Conservation (phyloP, 495 filamentous ascomycete genomes). For the Lindgomyces ingoldianus region DNA sequence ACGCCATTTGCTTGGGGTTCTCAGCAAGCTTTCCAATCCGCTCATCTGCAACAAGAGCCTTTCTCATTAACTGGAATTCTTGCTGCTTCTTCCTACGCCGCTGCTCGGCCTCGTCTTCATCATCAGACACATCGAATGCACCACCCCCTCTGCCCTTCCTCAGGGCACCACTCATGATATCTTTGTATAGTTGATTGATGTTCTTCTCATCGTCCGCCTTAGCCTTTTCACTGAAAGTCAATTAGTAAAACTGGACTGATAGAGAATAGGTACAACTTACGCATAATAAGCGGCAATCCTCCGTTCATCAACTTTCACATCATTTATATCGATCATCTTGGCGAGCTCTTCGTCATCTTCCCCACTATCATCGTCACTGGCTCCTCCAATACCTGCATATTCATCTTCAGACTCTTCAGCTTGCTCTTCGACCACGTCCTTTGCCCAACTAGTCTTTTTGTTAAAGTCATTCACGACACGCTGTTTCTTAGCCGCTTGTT, state of each 20-base stretch:
- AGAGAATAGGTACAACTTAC: slow-evolving; percentile 57
- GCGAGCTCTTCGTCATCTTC: slow-evolving; percentile 70
- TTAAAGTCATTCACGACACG: slow-evolving; percentile 59
- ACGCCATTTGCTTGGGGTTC: slow-evolving; percentile 86
- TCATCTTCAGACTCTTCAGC: slow-evolving; percentile 98
- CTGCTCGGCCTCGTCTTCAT: slow-evolving; percentile 78
- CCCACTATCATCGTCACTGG: slow-evolving; percentile 80
- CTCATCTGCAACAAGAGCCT: slow-evolving; percentile 84
- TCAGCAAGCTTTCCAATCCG: slow-evolving; percentile 83
- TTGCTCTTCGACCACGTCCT: slow-evolving; percentile 85
- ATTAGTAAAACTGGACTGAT: slow-evolving; percentile 23
- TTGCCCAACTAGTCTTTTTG: slow-evolving; percentile 85
- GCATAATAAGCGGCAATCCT: slow-evolving; percentile 84
- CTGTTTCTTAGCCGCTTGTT: slow-evolving; percentile 64
- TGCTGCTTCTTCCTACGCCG: slow-evolving; percentile 77
- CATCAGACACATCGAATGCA: slow-evolving; percentile 79
- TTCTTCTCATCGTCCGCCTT: slow-evolving; percentile 75
- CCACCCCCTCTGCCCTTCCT: slow-evolving; percentile 74
- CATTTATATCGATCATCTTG: slow-evolving; percentile 85
- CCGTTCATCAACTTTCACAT: slow-evolving; percentile 72
- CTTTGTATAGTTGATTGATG: slow-evolving; percentile 85
- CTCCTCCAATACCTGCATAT: slow-evolving; percentile 91
- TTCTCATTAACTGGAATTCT: slow-evolving; percentile 90
- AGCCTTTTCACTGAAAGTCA: slow-evolving; percentile 59
- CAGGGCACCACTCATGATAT: slow-evolving; percentile 83